These are phyloP conservation scores for Protostelium mycophagum DNA, from an alignment of 78 protist genomes.

Conservation along the genomic window DNA sequence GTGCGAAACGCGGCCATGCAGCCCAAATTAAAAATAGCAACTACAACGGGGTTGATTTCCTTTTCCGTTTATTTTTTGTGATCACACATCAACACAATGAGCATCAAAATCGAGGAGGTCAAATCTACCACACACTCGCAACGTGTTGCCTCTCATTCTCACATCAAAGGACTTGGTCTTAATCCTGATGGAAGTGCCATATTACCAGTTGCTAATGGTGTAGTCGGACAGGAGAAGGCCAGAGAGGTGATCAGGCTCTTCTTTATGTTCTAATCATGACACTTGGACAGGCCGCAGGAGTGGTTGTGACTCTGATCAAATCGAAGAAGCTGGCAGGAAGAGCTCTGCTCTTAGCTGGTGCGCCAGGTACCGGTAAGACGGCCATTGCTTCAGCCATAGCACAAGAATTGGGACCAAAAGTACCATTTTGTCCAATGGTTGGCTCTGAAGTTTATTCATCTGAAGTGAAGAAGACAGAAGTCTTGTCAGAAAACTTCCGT, in stretches of 20 bases:
- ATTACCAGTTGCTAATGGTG: conserved; percentile 78
- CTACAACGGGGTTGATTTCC: too few relatives aligned
- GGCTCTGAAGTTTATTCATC: conserved; percentile 97
- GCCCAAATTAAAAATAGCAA: too few relatives aligned
- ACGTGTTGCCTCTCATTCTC: conserved; percentile 96
- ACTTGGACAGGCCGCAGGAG: conserved; percentile 88
- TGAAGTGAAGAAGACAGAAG: conserved; percentile 97
- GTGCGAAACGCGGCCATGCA: too few relatives aligned
- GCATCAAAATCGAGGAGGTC: conserved; percentile 86
- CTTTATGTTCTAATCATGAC: not conserved
- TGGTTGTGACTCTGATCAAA: conserved; percentile 95
- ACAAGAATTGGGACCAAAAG: conserved; percentile 97
- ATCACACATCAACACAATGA: not conserved
- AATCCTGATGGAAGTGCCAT: conserved; percentile 85
- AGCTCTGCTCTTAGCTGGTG: conserved; percentile 97
- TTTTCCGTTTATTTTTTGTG: too few relatives aligned
- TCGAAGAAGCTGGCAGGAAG: conserved; percentile 99
- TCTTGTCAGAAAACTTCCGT: conserved; percentile 98
- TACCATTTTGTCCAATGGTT: conserved; percentile 99
- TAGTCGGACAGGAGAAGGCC: conserved; percentile 98
- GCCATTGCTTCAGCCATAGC: conserved; percentile 98
- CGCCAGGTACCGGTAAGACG: conserved; percentile 98
- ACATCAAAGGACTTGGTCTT: conserved; percentile 98
- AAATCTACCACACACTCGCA: conserved; percentile 75
- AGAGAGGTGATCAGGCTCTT: conserved; percentile 82